Base-by-base conservation (phyloP, 768 basidiomycete genomes). In the Leccinum obscurum region DNA sequence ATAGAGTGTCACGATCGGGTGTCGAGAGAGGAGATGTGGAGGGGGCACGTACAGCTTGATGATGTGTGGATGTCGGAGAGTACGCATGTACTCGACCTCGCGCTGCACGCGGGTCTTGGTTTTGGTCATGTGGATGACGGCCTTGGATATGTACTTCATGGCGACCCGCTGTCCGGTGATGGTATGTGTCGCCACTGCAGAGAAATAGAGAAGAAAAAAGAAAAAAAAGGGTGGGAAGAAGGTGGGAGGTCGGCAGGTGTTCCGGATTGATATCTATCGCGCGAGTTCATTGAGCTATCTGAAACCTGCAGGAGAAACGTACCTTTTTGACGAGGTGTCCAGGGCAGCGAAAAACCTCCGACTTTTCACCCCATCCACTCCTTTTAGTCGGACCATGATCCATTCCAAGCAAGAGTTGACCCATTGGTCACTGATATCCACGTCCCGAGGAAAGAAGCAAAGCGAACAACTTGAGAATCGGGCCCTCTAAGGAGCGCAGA, bases 101-200 rank as follows among this genome's bases (percentile, higher is more conserved):
- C 94, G 85, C 70, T 92, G 88, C 7, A 98, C 95, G 60, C 96
- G 79, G 57, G 89, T 89, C 77, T 93, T 95, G 69, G 93, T 97
- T 75, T 92, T 92, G 64, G 92, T 91, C 66, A 88, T 85, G 66
- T 90, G 87, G 58, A 98, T 98, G 66, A 92, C 93, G 35, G 92
- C 91, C 74, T 97, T 94, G 57, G 92, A 93, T 62, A 98, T 93
- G 70, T 90, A 94, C 79, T 99, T 98, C 91, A 99, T 93, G 11
- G 97, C 96, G 55, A 99, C 96, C 68, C 87, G 87, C 69, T 97
- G 93, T 3, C 95, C 93, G 1, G 97, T 98, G 68, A 98, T 34
- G 59, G 59, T 49, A 55, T 34, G 61, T 5, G 50, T 24, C 24
- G 49, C 49, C 49, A 50, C 26, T 52, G 15, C 51, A 30, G 37